These are phyloP conservation scores for Aspergillus sp. DNA, from an alignment of 2,329 filamentous ascomycete species.

Conservation along the genomic window DNA sequence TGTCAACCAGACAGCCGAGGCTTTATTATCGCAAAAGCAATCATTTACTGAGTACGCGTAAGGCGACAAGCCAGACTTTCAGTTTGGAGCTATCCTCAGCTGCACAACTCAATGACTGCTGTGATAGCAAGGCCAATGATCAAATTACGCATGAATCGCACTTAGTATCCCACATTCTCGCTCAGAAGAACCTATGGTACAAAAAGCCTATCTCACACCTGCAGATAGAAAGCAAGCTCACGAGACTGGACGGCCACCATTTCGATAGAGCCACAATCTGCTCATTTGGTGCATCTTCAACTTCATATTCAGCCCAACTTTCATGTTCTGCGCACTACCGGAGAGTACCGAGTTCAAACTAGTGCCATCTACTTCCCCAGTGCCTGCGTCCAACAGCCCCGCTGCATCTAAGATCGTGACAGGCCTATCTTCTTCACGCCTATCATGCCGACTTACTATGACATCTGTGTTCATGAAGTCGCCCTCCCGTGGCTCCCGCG, in stretches of 20 bases:
- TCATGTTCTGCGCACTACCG: neutral
- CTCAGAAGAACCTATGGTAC: neutral
- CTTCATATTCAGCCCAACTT: neutral
- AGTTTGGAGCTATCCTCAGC: no score
- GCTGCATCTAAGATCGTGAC: neutral
- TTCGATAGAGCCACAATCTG: conserved; percentile 44
- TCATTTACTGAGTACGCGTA: no score
- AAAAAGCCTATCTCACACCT: neutral
- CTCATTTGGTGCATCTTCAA: conserved; percentile 40
- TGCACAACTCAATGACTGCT: no score
- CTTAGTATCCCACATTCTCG: neutral
- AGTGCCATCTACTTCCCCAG: neutral
- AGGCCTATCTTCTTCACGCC: conserved; percentile 1
- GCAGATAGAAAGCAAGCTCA: neutral
- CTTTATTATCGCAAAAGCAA: no score
- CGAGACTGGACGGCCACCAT: conserved; percentile 31
- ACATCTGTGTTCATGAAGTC: conserved; percentile 39
- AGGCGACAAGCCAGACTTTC: no score
- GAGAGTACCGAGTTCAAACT: neutral
- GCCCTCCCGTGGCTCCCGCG: conserved; percentile 21
- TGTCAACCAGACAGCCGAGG: no score
- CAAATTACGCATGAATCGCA: no score
- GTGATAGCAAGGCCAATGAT: no score
- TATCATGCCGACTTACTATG: conserved; percentile 6
- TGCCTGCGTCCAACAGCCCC: neutral